phyloP scores from a whole-genome alignment of 306 rosid genomes.

The Ormosia emarginata region DNA sequence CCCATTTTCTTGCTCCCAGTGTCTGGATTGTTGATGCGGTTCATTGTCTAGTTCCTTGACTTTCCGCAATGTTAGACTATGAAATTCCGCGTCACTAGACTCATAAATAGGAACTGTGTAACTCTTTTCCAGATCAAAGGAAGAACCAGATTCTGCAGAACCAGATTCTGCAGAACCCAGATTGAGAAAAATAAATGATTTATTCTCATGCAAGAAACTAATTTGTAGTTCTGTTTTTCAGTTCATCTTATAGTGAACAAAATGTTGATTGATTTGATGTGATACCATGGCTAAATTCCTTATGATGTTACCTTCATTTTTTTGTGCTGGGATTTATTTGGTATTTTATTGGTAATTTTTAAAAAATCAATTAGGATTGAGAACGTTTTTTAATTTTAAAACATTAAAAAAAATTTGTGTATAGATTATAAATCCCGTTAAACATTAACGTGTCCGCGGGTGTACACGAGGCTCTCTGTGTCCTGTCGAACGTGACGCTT shows the following conservation, averaged over 20 bases:
- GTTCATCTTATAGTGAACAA: neutral
- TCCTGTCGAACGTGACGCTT: too few species aligned
- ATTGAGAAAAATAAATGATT: neutral
- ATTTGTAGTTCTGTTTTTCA: neutral
- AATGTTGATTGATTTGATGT: neutral
- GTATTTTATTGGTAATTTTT: neutral
- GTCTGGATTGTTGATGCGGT: neutral
- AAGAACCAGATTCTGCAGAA: constrained; percentile 28
- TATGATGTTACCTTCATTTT: constrained; percentile 31
- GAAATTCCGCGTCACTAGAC: constrained; percentile 28
- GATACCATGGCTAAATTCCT: neutral
- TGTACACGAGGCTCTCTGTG: too few species aligned
- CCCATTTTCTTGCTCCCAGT: constrained; percentile 15
- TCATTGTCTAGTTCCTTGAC: constrained; percentile 27
- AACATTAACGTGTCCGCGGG: too few species aligned
- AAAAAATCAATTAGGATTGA: too few species aligned
- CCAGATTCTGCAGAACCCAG: constrained; percentile 21
- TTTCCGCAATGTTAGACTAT: constrained; percentile 25
- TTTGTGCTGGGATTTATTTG: constrained; percentile 16
- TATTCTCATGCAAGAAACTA: neutral
- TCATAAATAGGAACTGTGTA: constrained; percentile 10
- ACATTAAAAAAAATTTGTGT: too few species aligned
- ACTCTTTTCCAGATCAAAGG: constrained; percentile 22
- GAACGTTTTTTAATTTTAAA: too few species aligned
- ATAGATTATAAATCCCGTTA: too few species aligned